Percentiles rank a stretch among this genome's conserved stretches.
Evolutionary conservation across 2,329 filamentous ascomycete genomes (phyloP).

Genomic region (Penicillium sp.): DNA sequence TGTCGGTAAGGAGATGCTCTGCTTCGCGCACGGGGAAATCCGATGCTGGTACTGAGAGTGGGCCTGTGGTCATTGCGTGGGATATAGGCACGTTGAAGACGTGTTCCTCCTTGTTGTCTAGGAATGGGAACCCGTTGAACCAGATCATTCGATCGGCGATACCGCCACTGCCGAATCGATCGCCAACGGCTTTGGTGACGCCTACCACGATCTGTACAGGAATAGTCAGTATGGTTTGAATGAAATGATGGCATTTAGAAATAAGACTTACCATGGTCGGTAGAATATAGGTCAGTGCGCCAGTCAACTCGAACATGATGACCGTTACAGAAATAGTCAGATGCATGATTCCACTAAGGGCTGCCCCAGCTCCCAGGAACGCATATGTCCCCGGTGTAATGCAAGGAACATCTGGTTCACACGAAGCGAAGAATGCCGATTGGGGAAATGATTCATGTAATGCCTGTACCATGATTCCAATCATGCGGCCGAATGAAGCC

Average conservation of each 20-base stretch:
- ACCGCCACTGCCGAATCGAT: slow-evolving; percentile 86
- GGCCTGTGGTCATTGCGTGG: slow-evolving; percentile 71
- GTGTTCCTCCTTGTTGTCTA: slow-evolving; percentile 96
- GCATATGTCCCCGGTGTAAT: slow-evolving; percentile 97
- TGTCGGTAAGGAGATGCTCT: slow-evolving; percentile 65
- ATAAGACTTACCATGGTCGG: slow-evolving; percentile 66
- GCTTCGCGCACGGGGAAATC: slow-evolving; percentile 69
- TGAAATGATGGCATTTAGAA: not conserved
- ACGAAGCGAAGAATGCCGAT: slow-evolving; percentile 77
- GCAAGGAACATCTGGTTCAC: slow-evolving; percentile 82
- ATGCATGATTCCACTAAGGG: slow-evolving; percentile 94
- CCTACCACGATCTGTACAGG: slow-evolving; percentile 70
- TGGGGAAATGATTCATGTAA: slow-evolving; percentile 74
- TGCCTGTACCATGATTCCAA: slow-evolving; percentile 90
- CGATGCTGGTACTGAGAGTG: slow-evolving; percentile 63
- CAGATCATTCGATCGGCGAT: slow-evolving; percentile 98
- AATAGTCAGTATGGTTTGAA: not conserved
- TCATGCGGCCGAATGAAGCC: slow-evolving; percentile 80
- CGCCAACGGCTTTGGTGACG: slow-evolving; percentile 85
- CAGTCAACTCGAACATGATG: slow-evolving; percentile 98
- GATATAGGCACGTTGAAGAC: slow-evolving; percentile 92
- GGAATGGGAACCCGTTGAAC: slow-evolving; percentile 93
- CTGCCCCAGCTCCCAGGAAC: slow-evolving; percentile 83
- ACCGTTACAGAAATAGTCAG: slow-evolving; percentile 93
- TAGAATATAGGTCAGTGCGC: slow-evolving; percentile 91